Evolutionary conservation across 495 filamentous ascomycete genomes (phyloP).

Genomic region (Paragyromitra xinjiangensis): DNA sequence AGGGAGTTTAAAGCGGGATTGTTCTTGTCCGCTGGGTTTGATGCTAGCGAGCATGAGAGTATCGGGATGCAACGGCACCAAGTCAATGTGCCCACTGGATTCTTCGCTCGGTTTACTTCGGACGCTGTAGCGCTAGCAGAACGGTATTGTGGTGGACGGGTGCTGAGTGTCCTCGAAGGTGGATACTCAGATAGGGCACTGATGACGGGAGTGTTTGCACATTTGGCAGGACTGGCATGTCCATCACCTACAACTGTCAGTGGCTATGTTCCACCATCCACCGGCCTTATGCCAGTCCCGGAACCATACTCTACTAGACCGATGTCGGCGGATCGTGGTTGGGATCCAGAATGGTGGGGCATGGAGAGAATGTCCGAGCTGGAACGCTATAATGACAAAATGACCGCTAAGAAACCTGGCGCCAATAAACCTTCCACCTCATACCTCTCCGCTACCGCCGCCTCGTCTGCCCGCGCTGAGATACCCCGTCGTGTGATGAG

Average conservation of each 20-base stretch:
- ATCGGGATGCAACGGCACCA: slow-evolving; percentile 91
- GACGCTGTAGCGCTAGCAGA: slow-evolving; percentile 84
- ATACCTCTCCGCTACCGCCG: slow-evolving; percentile 78
- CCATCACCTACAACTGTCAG: slow-evolving; percentile 61
- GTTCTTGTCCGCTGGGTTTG: slow-evolving; percentile 94
- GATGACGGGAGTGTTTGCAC: slow-evolving; percentile 85
- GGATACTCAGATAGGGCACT: slow-evolving; percentile 94
- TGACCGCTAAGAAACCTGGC: slow-evolving; percentile 63
- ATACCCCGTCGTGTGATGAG: slow-evolving; percentile 56
- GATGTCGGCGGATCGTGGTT: slow-evolving; percentile 47
- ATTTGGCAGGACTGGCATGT: slow-evolving; percentile 78
- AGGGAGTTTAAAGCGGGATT: slow-evolving; percentile 79
- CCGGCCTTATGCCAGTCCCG: slow-evolving; percentile 66
- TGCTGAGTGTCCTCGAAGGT: slow-evolving; percentile 93
- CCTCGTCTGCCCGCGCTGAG: slow-evolving; percentile 66
- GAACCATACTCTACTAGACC: slow-evolving; percentile 58
- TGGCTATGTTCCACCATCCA: slow-evolving; percentile 56
- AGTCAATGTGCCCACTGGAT: slow-evolving; percentile 94
- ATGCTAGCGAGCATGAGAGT: slow-evolving; percentile 95
- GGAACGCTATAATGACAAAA: slow-evolving; percentile 47
- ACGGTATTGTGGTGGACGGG: slow-evolving; percentile 83
- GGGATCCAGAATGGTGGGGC: slow-evolving; percentile 57
- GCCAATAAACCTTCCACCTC: slow-evolving; percentile 79
- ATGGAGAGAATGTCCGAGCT: slow-evolving; percentile 47
- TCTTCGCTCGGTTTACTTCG: slow-evolving; percentile 87